These are phyloP conservation scores for Globisporangium emineosum DNA, from an alignment of 352 stramenopile genomes.

Conservation along the genomic window DNA sequence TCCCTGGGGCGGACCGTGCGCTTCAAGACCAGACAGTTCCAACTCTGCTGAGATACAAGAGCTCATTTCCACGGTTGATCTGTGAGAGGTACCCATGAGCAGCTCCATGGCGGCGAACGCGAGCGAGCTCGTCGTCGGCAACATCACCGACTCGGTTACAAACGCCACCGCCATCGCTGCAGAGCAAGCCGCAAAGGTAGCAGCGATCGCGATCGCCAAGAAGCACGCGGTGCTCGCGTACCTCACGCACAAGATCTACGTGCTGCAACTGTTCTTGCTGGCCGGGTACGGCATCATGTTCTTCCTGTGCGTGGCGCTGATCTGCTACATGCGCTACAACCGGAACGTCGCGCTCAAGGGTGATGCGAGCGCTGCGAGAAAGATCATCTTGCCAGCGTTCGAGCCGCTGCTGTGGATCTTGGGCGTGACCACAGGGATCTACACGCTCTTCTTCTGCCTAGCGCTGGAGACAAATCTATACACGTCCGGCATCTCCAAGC, in stretches of 20 bases:
- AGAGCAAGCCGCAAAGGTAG: constrained; percentile 4
- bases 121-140: constrained; percentile 5
- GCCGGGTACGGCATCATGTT: constrained; percentile 43
- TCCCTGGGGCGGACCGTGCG: background rate
- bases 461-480: constrained; percentile 32
- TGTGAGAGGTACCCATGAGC: constrained; percentile 10
- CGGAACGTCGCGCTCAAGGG: constrained; percentile 43
- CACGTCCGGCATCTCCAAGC: constrained; percentile 22
- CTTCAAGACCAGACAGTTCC: background rate
- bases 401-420: constrained; percentile 66
- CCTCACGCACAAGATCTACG: constrained; percentile 10
- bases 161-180: constrained; percentile 5
- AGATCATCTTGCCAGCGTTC: constrained; percentile 69
- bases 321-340: constrained; percentile 54
- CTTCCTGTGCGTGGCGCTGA: constrained; percentile 35
- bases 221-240: constrained; percentile 3
- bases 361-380: constrained; percentile 43
- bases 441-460: constrained; percentile 33
- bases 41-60: background rate
- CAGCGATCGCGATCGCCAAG: background rate
- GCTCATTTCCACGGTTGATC: constrained; percentile 8
- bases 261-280: constrained; percentile 18
- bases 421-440: constrained; percentile 25
- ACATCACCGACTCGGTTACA: background rate
- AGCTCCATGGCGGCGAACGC: constrained; percentile 2